Evolutionary conservation across 768 basidiomycete species (phyloP).

Genomic region (Leccinum rimulosum): DNA sequence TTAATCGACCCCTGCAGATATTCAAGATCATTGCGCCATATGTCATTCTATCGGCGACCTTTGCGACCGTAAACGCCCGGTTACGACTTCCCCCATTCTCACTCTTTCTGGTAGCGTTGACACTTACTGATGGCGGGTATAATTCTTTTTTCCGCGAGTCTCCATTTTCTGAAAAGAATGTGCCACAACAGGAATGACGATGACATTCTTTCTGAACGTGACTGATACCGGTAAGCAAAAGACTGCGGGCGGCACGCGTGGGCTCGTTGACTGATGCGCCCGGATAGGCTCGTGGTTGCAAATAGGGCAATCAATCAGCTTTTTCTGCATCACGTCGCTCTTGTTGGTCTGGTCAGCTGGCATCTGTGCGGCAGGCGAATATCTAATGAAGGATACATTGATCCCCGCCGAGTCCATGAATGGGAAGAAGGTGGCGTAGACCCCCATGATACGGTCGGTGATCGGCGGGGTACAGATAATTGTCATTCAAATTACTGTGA

Average conservation of each 20-base stretch:
- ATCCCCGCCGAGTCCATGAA: conserved; percentile 16
- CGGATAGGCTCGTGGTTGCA: conserved; percentile 78
- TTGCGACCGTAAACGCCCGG: conserved; percentile 65
- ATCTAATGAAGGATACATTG: conserved; percentile 50
- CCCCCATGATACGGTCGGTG: conserved; percentile 23
- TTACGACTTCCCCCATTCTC: conserved; percentile 76
- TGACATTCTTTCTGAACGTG: conserved; percentile 81
- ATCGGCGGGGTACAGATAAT: not conserved
- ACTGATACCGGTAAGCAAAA: conserved; percentile 62
- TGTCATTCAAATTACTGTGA: not conserved
- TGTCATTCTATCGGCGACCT: conserved; percentile 65
- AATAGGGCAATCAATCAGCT: conserved; percentile 85
- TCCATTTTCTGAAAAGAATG: not conserved
- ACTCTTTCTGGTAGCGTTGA: conserved; percentile 72
- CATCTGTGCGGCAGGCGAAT: conserved; percentile 70
- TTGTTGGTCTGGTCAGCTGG: conserved; percentile 78
- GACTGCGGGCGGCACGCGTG: not conserved
- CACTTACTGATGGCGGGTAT: conserved; percentile 37
- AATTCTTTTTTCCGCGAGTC: not conserved
- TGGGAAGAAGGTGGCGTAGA: conserved; percentile 23
- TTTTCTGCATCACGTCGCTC: conserved; percentile 82
- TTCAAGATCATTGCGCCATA: conserved; percentile 86
- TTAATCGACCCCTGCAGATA: conserved; percentile 40
- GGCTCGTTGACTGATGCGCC: conserved; percentile 4
- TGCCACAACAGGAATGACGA: conserved; percentile 61